phyloP scores from a whole-genome alignment of 768 basidiomycete genomes.

The Trametes meyenii region DNA sequence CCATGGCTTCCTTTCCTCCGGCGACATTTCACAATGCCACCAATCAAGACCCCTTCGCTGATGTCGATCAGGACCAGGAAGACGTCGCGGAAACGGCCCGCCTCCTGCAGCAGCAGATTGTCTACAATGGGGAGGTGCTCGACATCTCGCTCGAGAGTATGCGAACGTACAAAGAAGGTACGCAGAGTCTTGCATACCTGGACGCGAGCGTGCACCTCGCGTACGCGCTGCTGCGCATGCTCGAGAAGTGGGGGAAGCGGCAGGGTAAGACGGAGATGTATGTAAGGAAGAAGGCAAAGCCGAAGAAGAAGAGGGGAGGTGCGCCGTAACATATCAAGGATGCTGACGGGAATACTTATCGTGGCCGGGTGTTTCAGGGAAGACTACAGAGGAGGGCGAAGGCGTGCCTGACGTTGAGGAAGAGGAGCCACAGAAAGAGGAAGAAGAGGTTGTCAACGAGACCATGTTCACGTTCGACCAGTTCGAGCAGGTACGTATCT shows the following conservation, averaged over 20 bases:
- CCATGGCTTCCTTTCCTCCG: constrained; percentile 63
- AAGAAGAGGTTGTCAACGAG: constrained; percentile 73
- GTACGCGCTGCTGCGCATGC: constrained; percentile 83
- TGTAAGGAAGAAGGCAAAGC: constrained; percentile 64
- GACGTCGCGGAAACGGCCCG: constrained; percentile 73
- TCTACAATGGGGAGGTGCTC: constrained; percentile 94
- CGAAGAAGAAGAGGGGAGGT: constrained; percentile 45
- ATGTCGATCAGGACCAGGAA: constrained; percentile 8
- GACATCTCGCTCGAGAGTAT: constrained; percentile 84
- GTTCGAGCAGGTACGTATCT: constrained; percentile 75
- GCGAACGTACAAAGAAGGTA: constrained; percentile 76
- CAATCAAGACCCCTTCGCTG: constrained; percentile 28
- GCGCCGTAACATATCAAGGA: constrained; percentile 23
- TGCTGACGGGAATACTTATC: constrained; percentile 9
- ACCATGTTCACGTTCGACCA: constrained; percentile 91
- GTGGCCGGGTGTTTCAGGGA: constrained; percentile 34
- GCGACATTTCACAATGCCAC: neutral
- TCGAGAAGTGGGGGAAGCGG: constrained; percentile 86
- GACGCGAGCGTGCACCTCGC: constrained; percentile 84
- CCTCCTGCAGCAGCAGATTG: constrained; percentile 83
- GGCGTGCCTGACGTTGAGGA: constrained; percentile 73
- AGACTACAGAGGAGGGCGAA: constrained; percentile 52
- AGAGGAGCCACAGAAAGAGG: constrained; percentile 57
- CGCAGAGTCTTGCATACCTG: constrained; percentile 79
- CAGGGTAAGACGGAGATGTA: constrained; percentile 67